Base-by-base conservation (phyloP, 805 yeast genomes). In the Cephaloascus albidus region DNA sequence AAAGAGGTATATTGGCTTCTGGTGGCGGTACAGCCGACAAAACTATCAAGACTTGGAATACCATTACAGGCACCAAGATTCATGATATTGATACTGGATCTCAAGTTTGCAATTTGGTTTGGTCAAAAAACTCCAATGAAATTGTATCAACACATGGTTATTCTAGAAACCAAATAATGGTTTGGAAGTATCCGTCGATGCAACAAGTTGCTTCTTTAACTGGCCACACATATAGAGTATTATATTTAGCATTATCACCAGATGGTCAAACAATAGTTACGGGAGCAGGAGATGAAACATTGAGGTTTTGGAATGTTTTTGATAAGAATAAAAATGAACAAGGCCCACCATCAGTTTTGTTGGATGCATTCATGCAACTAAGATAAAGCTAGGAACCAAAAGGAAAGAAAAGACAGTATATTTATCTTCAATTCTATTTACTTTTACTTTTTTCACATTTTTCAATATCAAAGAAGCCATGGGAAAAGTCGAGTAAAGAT, bases 11-110 rank as follows among this genome's bases (percentile, higher is more conserved):
- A 3, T 59, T 93, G 40, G 97, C 97, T 1, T 76, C 93, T 2
- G 98, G 98, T 14, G 98, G 98, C 16, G 98, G 98, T 30, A 88
- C 97, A 1, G 89, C 94, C 1, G 98, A 93, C 59, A 78, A 90
- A 41, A 73, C 81, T 32, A 82, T 93, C 49, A 85, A 89, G 57
- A 78, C 88, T 18, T 93, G 97, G 97, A 93, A 89, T 57, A 83
- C 95, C 0, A 61, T 80, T 35, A 85, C 83, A 5, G 96, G 96
- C 1, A 57, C 70, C 18, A 75, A 81, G 42, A 53, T 85, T 10
- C 74, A 78, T 50, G 93, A 87, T 48, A 78, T 85, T n/a, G 94
- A 90, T 52, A 87, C 97, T 0, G 97, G 97, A 0, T 86, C 96
- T 3, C 98, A 93, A 57, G 94, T 93, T 35, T 93, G 98, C 65